Conservation (phyloP, 345 rosid species). For the Eucalyptus grandis region DNA sequence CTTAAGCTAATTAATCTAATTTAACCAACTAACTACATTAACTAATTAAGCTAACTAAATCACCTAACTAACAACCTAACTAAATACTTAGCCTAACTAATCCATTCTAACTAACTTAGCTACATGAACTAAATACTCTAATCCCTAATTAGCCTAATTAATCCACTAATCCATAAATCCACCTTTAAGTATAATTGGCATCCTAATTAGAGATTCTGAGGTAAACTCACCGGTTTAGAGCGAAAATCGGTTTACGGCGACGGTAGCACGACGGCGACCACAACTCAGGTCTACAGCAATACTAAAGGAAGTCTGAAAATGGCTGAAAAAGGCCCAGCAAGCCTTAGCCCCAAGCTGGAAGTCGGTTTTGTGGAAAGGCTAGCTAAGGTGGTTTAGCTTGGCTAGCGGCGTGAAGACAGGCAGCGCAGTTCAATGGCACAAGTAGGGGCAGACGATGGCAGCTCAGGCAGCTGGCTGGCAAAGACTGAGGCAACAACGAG, state of each 20-base stretch:
- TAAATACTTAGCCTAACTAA: too few relatives aligned
- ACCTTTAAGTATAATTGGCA: too few relatives aligned
- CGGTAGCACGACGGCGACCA: fast-evolving
- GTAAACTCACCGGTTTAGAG: fast-evolving
- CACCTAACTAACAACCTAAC: too few relatives aligned
- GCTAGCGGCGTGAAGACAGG: fast-evolving
- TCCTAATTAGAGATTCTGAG: fast-evolving
- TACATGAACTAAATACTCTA: too few relatives aligned
- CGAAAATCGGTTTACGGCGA: fast-evolving
- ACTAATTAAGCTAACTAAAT: too few relatives aligned
- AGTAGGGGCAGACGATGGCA: fast-evolving
- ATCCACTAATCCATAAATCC: too few relatives aligned
- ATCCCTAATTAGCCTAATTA: too few relatives aligned
- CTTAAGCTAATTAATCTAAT: too few relatives aligned
- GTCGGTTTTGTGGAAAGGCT: fast-evolving
- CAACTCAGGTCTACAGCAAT: fast-evolving
- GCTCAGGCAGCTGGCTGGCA: fast-evolving
- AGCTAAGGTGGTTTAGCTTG: too few relatives aligned
- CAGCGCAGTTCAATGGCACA: fast-evolving
- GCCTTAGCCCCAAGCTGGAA: too few relatives aligned
- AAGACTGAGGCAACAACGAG: fast-evolving
- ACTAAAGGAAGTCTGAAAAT: fast-evolving
- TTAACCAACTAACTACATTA: too few relatives aligned
- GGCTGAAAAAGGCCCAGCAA: fast-evolving
- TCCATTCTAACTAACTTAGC: too few relatives aligned